These are phyloP conservation scores for Babesia ovata DNA, from an alignment of 169 alveolate species.

Conservation along the genomic window DNA sequence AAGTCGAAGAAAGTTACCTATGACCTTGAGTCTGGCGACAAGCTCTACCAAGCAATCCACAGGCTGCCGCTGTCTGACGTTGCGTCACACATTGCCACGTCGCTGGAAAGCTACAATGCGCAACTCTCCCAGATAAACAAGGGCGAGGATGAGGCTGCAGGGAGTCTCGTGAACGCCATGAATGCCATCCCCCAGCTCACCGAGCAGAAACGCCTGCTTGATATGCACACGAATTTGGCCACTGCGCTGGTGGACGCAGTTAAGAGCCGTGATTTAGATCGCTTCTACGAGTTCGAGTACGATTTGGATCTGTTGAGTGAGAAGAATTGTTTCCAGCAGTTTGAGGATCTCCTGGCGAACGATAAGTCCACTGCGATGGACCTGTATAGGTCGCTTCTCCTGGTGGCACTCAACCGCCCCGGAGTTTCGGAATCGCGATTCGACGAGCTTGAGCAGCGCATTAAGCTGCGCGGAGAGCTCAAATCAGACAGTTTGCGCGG, in stretches of 20 bases:
- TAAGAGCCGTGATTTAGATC: constrained; percentile 80
- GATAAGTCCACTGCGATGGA: constrained; percentile 66
- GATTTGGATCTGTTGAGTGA: constrained; percentile 75
- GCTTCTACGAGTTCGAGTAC: constrained; percentile 77
- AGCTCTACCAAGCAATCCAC: constrained; percentile 61
- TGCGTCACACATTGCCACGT: constrained; percentile 73
- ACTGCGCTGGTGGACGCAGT: constrained; percentile 81
- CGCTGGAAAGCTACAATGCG: constrained; percentile 70
- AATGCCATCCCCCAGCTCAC: constrained; percentile 85
- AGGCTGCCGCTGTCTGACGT: constrained; percentile 79
- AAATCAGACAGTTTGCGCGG: constrained; percentile 56
- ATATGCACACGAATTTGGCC: constrained; percentile 84
- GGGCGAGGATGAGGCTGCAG: constrained; percentile 61
- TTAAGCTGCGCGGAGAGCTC: constrained; percentile 56
- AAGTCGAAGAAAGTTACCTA: constrained; percentile 36
- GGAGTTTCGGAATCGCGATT: constrained; percentile 39
- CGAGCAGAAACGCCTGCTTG: constrained; percentile 82
- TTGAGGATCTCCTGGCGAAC: constrained; percentile 71
- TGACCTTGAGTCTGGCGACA: constrained; percentile 73
- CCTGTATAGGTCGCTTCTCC: constrained; percentile 72
- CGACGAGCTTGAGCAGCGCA: constrained; percentile 64
- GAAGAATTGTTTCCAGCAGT: constrained; percentile 66
- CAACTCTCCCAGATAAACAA: constrained; percentile 70
- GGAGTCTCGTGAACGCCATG: constrained; percentile 79
- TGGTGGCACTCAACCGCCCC: constrained; percentile 66